A percentile compares a stretch with the other conserved stretches of the same genome.
Conservation (phyloP, 2,329 filamentous ascomycete species). For the Colletotrichum siamense region DNA sequence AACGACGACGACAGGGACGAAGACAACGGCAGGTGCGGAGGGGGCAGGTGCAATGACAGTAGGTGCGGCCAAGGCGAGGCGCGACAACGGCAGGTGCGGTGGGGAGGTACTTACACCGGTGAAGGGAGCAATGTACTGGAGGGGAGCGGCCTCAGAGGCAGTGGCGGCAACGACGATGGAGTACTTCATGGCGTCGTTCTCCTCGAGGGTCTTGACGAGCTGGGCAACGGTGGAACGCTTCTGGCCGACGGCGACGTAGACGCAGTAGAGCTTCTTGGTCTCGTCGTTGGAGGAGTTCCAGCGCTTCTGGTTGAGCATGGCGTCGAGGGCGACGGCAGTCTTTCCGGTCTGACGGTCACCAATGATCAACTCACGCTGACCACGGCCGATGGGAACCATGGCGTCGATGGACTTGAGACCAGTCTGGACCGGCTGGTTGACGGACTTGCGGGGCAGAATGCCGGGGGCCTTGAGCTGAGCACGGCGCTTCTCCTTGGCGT, state of each 20-base stretch:
- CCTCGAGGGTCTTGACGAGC: conserved; percentile 99
- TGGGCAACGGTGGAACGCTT: conserved; percentile 99
- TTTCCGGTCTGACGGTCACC: conserved; percentile 99
- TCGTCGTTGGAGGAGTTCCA: conserved; percentile 92
- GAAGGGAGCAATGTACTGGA: conserved; percentile 95
- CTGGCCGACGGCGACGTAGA: conserved; percentile 99
- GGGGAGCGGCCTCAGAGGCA: conserved; percentile 93
- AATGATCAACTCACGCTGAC: conserved; percentile 99
- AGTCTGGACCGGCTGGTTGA: conserved; percentile 99
- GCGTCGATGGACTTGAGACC: conserved; percentile 99
- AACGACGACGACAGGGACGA: background rate
- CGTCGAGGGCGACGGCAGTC: conserved; percentile 97
- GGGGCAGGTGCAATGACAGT: background rate
- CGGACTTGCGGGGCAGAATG: conserved; percentile 95
- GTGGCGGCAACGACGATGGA: conserved; percentile 92
- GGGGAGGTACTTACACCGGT: conserved; percentile 58
- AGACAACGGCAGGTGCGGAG: background rate
- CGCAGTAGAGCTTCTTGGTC: conserved; percentile 98
- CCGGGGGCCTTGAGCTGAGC: conserved; percentile 98
- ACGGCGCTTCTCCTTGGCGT: conserved; percentile 90
- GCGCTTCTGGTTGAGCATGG: conserved; percentile 99
- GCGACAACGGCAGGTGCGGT: background rate
- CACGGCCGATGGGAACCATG: conserved; percentile 99
- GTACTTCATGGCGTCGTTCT: conserved; percentile 99
- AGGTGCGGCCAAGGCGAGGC: background rate